phyloP scores from a whole-genome alignment of 225 moss, liverwort and hornwort species.

The Asterella californica region DNA sequence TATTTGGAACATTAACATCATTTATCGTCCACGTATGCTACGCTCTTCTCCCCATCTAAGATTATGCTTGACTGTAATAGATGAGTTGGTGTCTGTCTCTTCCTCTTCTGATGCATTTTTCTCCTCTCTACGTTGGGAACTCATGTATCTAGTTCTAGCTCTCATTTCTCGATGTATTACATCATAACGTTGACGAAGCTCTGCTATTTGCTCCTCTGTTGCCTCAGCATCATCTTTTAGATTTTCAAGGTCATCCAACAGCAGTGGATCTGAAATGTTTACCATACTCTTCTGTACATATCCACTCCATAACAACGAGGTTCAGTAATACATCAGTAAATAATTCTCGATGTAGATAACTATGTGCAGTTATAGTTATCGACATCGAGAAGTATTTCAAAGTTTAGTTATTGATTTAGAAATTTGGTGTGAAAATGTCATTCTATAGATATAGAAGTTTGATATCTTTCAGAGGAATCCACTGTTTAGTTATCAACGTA shows the following conservation, averaged over 20 bases:
- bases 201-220: slow-evolving; percentile 43
- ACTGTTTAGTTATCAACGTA: no score
- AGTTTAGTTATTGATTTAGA: no score
- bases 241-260: slow-evolving; percentile 72
- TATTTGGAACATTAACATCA: neutral
- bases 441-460: no score
- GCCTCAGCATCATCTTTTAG: slow-evolving; percentile 61
- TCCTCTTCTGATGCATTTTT: neutral
- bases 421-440: no score
- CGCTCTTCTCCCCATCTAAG: slow-evolving; percentile 35
- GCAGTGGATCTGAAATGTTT: slow-evolving; percentile 49
- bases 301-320: neutral
- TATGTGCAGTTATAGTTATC: no score
- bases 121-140: neutral
- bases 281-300: slow-evolving; percentile 67
- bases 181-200: slow-evolving; percentile 49
- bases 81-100: slow-evolving; percentile 6
- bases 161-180: slow-evolving; percentile 27
- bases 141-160: neutral
- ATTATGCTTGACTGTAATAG: slow-evolving; percentile 31
- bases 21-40: neutral
- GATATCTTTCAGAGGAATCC: no score
- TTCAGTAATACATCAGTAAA: neutral
- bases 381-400: no score
- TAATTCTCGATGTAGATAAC: no score